These are phyloP conservation scores for Quercus tomentella DNA, from an alignment of 331 rosid species.

Conservation along the genomic window DNA sequence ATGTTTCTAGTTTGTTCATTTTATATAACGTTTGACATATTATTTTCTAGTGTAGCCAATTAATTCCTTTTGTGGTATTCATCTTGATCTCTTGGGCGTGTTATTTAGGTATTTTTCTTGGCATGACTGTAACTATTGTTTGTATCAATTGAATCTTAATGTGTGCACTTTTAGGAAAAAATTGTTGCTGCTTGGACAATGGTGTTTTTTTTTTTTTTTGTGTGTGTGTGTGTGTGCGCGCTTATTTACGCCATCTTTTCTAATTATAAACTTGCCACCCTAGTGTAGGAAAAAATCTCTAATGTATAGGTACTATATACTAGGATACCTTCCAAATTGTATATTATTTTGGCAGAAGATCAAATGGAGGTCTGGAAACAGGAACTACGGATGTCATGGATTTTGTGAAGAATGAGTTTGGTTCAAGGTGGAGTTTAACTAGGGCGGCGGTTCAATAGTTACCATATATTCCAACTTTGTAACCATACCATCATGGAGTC, in stretches of 20 bases:
- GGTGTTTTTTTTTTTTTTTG: background rate
- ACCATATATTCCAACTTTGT: background rate
- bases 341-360: background rate
- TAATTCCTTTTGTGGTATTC: background rate
- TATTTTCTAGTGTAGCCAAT: background rate
- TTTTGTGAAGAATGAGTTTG: background rate
- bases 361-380: background rate
- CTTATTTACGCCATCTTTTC: background rate
- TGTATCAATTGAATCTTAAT: background rate
- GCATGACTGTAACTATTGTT: too few relatives aligned
- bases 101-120: background rate
- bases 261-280: background rate
- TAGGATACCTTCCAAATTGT: background rate
- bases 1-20: background rate
- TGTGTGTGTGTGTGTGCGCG: too few relatives aligned
- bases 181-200: background rate
- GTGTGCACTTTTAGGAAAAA: background rate
- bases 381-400: background rate
- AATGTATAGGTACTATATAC: background rate
- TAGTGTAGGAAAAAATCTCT: background rate
- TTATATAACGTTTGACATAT: background rate
- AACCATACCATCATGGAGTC: background rate
- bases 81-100: background rate
- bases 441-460: background rate
- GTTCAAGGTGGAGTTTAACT: background rate